Conservation (phyloP, 805 yeast genomes). For the Saccharomycopsis fibuligera region DNA sequence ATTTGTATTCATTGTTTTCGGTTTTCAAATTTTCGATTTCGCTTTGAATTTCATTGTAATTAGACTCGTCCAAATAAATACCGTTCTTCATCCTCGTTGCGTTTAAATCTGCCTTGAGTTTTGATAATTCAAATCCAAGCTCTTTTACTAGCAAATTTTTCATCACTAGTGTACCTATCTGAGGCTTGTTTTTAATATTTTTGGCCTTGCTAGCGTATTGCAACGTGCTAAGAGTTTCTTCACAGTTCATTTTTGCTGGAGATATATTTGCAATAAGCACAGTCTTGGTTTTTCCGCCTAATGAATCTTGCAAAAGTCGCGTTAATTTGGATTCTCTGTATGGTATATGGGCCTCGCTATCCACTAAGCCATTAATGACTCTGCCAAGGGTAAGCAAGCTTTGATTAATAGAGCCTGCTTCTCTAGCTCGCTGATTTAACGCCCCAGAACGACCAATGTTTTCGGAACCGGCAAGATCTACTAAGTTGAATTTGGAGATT, state of each 20-base stretch:
- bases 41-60: slow-evolving; percentile 46
- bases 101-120: slow-evolving; percentile 47
- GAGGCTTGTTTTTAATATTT: slow-evolving; percentile 67
- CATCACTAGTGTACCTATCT: slow-evolving; percentile 55
- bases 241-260: slow-evolving; percentile 70
- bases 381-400: slow-evolving; percentile 82
- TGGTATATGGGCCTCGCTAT: slow-evolving; percentile 66
- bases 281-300: slow-evolving; percentile 87
- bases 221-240: slow-evolving; percentile 78
- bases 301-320: slow-evolving; percentile 65
- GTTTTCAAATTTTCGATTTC: slow-evolving; percentile 44
- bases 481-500: slow-evolving; percentile 70
- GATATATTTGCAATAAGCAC: slow-evolving; percentile 83
- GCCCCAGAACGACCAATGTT: slow-evolving; percentile 87
- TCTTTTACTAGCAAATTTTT: slow-evolving; percentile 48
- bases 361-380: slow-evolving; percentile 72
- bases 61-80: slow-evolving; percentile 52
- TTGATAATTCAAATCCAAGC: slow-evolving; percentile 43
- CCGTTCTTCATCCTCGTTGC: slow-evolving; percentile 64
- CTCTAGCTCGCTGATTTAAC: slow-evolving; percentile 75
- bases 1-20: slow-evolving; percentile 41
- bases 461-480: slow-evolving; percentile 94
- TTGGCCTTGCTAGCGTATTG: slow-evolving; percentile 88
- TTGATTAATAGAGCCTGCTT: slow-evolving; percentile 90
- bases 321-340: slow-evolving; percentile 80